Conservation (phyloP, 2,329 filamentous ascomycete species). For the Aspergillus sp. region DNA sequence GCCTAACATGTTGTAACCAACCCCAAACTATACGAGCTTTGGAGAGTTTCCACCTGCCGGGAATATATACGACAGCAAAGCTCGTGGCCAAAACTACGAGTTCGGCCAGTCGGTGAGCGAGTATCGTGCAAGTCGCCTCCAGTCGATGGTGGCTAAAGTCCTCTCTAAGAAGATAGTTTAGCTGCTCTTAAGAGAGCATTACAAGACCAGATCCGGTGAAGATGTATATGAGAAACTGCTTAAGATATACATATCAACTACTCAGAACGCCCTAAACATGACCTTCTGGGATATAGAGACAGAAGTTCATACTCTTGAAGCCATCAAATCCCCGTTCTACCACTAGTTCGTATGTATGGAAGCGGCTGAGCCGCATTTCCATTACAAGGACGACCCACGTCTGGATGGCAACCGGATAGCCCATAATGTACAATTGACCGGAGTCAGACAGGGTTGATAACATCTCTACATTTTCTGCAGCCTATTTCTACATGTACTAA, state of each 20-base stretch:
- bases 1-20: too few relatives aligned
- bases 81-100: background rate
- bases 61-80: background rate
- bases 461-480: too few relatives aligned
- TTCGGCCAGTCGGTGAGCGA: background rate
- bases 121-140: background rate
- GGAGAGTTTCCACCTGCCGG: background rate
- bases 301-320: background rate
- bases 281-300: background rate
- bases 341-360: background rate
- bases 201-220: background rate
- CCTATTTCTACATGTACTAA: too few relatives aligned
- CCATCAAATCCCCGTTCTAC: background rate
- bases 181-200: background rate
- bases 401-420: too few relatives aligned
- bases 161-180: background rate
- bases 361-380: too few relatives aligned
- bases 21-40: background rate
- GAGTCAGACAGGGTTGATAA: too few relatives aligned
- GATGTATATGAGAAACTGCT: background rate
- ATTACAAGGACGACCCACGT: too few relatives aligned
- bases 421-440: too few relatives aligned
- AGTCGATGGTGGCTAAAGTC: background rate
- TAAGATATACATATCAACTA: background rate
- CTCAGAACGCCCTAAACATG: background rate